Evolutionary conservation across 495 filamentous ascomycete species (phyloP), one percentile per base, ranked within the genome.

Genomic region (Tetracladium setigerum): DNA sequence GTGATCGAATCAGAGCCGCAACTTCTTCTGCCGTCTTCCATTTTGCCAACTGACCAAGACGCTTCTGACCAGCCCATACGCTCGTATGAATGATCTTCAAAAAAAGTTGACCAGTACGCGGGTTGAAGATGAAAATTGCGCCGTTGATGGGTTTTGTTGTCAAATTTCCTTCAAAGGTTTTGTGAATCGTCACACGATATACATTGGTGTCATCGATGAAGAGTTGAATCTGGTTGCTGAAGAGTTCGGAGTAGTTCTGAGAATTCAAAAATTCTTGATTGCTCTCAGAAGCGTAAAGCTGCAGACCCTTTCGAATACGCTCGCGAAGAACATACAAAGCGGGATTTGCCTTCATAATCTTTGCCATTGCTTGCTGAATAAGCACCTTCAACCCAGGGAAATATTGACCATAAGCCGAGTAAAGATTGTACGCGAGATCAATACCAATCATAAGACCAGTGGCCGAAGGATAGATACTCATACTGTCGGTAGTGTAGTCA

Each of bases 11-110:
- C 17, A 99, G 74, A 11, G 94, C 94, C 1, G 91, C 94, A 14
- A 97, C 94, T 88, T 99, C 94, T 83, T 99, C 94, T 14, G 94
- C 94, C 17, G 94, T 99, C 76, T 99, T 99, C 94, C 94, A 99
- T 64, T 99, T 99, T 24, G 94, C 94, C 53, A 99, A 69, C 67
- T 99, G 94, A 50, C 94, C 94, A 13, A 99, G 75, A 85, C 94
- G 94, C 67, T 99, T 99, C 66, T 99, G 94, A 34, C 94, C 94
- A 30, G 94, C 94, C 94, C 94, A 99, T 33, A 99, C 94, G 58
- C 90, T 96, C 3, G 94, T 99, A 69, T 99, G 94, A 55, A 99
- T 99, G 60, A 99, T 96, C 79, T 99, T 99, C 57, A 99, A 66
- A 78, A 99, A 99, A 15, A 99, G 69, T 59, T 99, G 94, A 30